These are phyloP conservation scores for Dioszegia crocea DNA, from an alignment of 768 basidiomycete species.

Conservation along the genomic window DNA sequence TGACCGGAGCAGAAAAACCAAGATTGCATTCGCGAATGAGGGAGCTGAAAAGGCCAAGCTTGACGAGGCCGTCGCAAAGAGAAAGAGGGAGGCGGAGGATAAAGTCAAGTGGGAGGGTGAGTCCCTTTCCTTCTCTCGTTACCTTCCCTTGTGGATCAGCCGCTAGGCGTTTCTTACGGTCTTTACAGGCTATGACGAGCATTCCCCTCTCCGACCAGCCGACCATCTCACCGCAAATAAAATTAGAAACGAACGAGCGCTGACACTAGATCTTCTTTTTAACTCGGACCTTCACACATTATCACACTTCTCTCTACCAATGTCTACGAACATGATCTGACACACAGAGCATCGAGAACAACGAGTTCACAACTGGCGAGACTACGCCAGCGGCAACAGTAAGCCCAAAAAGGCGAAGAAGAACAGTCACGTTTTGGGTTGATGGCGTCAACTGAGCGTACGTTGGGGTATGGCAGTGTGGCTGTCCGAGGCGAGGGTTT, in stretches of 20 bases:
- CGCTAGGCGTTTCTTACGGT: slow-evolving; percentile 13
- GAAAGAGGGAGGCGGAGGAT: slow-evolving; percentile 47
- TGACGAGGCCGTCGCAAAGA: slow-evolving; percentile 36
- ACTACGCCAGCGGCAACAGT: slow-evolving; percentile 32
- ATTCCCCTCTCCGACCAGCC: not conserved
- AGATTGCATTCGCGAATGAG: slow-evolving; percentile 46
- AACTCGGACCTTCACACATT: not conserved
- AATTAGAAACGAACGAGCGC: not conserved
- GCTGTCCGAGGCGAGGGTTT: not conserved
- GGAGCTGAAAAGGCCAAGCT: slow-evolving; percentile 47
- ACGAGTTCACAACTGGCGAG: slow-evolving; percentile 44
- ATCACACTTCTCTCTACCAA: not conserved
- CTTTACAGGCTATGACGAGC: not conserved
- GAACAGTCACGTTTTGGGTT: slow-evolving; percentile 46
- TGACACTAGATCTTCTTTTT: slow-evolving; percentile 13
- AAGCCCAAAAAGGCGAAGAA: slow-evolving; percentile 43
- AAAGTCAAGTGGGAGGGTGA: slow-evolving; percentile 48
- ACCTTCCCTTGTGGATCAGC: not conserved
- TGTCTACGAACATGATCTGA: slow-evolving; percentile 2
- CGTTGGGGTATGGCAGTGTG: not conserved
- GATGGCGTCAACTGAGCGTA: not conserved
- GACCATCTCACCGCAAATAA: not conserved
- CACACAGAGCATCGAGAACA: slow-evolving; percentile 43
- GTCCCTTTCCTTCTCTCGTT: slow-evolving; percentile 5
- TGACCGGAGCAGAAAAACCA: slow-evolving; percentile 31